Evolutionary conservation across 768 basidiomycete genomes (phyloP), one percentile per base, ranked within the genome.

Genomic region (Cytidiella melzeri): DNA sequence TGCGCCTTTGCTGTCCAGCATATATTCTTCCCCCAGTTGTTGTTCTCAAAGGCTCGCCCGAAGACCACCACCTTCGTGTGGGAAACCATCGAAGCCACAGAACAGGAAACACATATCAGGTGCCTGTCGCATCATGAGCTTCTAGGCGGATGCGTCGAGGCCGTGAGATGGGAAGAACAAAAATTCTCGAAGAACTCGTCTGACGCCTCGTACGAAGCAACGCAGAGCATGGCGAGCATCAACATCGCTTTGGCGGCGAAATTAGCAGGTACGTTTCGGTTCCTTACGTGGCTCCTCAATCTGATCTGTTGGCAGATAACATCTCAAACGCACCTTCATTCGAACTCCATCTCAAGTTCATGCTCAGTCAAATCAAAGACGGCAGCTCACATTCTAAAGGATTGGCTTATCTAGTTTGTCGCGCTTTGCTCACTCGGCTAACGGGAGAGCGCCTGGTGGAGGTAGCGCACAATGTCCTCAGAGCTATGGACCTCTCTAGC

Each of bases 41-140:
- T 94, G 13, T 84, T 79, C 56, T 84, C 87, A 5, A 90, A 86
- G 59, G 66, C 84, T 2, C 75, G 83, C 44, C 76, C 83, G 52
- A 83, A 80, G 60, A 84, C 79, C 0, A 73, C 80, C 0, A 73
- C 77, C 19, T 61, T 74, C n/a, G 78, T 82, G 0, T 94, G 92
- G 92, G 81, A 82, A 47, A 64, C 76, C n/a, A 61, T 92, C n/a
- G 72, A 71, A 43, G 61, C 43, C 55, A 53, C n/a, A 55, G 64
- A 48, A 56, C 63, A 59, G 41, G 61, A 39, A 4, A 45, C 18
- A 7, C 59, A 51, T 6, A 41, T 27, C 27, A 23, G 9, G 27
- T 56, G 51, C 47, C 46, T 45, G 53, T 54, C 56, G 21, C 48
- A 53, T 9, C 67, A 72, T 47, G 74, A 76, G 53, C 72, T 83